Evolutionary conservation across 345 rosid species (phyloP).

Genomic region (Gossypium longicalyx): DNA sequence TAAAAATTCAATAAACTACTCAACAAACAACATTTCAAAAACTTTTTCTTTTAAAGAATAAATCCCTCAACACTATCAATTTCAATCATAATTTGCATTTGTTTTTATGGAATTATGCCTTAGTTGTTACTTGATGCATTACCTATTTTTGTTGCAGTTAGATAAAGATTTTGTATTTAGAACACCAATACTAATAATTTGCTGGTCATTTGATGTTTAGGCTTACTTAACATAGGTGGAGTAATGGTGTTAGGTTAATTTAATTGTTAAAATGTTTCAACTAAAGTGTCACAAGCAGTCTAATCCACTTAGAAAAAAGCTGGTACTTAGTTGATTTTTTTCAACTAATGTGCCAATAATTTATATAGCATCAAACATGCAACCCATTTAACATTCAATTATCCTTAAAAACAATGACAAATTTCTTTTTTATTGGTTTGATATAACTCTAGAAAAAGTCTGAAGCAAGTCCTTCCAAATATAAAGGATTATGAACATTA

Average conservation of each 20-base stretch:
- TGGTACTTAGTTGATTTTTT: constrained; percentile 7
- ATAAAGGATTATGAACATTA: constrained; percentile 25
- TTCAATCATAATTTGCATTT: background rate
- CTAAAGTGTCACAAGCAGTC: constrained; percentile 4
- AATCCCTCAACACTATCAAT: background rate
- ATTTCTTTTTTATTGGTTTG: too few relatives aligned
- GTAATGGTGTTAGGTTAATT: background rate
- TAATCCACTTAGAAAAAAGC: constrained; percentile 9
- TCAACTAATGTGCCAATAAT: constrained; percentile 8
- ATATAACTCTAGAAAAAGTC: constrained; percentile 8
- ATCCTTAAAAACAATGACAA: too few relatives aligned
- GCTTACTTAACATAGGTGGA: background rate
- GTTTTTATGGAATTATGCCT: too few relatives aligned
- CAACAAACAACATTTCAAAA: too few relatives aligned
- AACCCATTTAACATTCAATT: background rate
- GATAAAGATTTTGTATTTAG: background rate
- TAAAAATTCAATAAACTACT: fast-evolving
- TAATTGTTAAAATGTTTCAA: constrained; percentile 10
- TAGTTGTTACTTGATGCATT: background rate
- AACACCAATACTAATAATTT: background rate
- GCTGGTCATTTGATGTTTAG: background rate
- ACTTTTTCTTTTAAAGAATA: too few relatives aligned
- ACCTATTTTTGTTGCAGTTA: background rate
- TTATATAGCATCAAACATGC: background rate
- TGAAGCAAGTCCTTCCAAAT: constrained; percentile 32